Conservation (phyloP, 169 alveolate genomes). For the Pseudocohnilembus persalinus region DNA sequence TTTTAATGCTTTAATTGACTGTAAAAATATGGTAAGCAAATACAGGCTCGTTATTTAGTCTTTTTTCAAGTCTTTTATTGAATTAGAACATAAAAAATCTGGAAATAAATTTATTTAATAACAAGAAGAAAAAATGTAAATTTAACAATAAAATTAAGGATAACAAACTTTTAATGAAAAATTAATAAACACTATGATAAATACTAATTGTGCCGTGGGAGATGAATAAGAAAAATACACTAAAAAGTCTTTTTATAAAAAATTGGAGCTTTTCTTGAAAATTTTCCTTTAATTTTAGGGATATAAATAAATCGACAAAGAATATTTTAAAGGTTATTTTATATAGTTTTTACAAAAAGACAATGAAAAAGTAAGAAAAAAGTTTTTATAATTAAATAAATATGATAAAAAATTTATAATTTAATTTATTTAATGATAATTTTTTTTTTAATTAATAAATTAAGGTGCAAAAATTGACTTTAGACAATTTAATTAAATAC, state of each 20-base stretch:
- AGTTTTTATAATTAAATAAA: too few species aligned
- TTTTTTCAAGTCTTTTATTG: background rate
- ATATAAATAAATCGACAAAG: background rate
- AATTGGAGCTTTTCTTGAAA: background rate
- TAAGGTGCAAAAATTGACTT: background rate
- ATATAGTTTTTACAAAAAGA: background rate
- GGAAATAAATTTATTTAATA: too few species aligned
- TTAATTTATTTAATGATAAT: too few species aligned
- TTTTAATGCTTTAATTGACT: background rate
- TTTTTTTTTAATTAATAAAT: too few species aligned
- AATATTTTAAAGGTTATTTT: too few species aligned
- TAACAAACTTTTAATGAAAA: too few species aligned
- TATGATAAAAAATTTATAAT: too few species aligned
- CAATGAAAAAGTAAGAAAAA: too few species aligned
- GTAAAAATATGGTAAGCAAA: background rate
- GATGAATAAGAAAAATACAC: background rate
- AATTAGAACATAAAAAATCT: background rate
- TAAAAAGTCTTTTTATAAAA: background rate
- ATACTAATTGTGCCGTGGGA: background rate
- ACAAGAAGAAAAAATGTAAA: too few species aligned
- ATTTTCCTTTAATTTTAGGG: background rate
- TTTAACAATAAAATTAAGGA: too few species aligned
- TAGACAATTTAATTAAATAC: background rate
- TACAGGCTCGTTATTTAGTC: background rate
- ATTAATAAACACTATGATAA: background rate